phyloP scores from a whole-genome alignment of 805 yeast genomes.

The Metschnikowia reukaufii region DNA sequence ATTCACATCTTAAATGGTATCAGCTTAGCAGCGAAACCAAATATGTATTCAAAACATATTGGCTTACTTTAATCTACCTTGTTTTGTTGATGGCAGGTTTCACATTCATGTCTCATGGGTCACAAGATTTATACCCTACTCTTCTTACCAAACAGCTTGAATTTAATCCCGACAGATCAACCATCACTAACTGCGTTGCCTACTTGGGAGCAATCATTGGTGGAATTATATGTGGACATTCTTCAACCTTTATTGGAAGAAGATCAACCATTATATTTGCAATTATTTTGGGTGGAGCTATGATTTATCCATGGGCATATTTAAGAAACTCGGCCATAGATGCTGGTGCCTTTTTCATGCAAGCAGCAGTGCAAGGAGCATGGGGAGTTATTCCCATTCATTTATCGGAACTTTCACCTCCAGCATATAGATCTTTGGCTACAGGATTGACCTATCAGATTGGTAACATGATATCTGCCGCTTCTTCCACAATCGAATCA shows the following conservation, averaged over 20 bases:
- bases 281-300: conserved; percentile 36
- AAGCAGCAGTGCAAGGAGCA: conserved; percentile 66
- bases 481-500: conserved; percentile 71
- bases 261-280: conserved; percentile 35
- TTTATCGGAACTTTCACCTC: conserved; percentile 57
- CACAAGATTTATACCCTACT: conserved; percentile 45
- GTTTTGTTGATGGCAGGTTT: conserved; percentile 48
- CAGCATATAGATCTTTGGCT: conserved; percentile 13
- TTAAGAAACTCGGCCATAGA: conserved; percentile 38
- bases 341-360: conserved; percentile 64
- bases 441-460: conserved; percentile 56
- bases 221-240: conserved; percentile 46
- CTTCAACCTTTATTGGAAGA: conserved; percentile 40
- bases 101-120: conserved; percentile 45
- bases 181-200: conserved; percentile 41
- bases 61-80: conserved; percentile 60
- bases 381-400: conserved; percentile 75
- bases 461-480: conserved; percentile 71
- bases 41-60: conserved; percentile 45
- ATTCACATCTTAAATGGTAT: conserved; percentile 15
- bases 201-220: conserved; percentile 44
- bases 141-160: conserved; percentile 35
- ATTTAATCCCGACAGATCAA: conserved; percentile 32
- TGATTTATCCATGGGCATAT: conserved; percentile 37
- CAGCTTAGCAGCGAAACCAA: conserved; percentile 13